Percentiles rank a stretch among this genome's conserved stretches.
These are phyloP conservation scores for Gossypium schwendimanii DNA, from an alignment of 441 rosid genomes.

Conservation along the genomic window DNA sequence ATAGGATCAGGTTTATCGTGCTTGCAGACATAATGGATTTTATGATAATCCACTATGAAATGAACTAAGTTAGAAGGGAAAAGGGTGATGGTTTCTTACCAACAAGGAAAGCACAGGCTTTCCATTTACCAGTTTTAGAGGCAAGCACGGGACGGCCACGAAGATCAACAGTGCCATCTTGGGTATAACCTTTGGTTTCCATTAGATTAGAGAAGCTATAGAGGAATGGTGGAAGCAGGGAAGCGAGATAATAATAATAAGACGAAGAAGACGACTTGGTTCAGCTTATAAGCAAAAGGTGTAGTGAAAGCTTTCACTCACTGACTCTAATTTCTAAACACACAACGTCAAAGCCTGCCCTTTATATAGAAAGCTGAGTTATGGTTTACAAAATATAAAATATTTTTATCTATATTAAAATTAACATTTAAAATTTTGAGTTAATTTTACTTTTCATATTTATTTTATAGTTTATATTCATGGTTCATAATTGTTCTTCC, in stretches of 20 bases:
- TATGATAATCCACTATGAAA: too few relatives aligned
- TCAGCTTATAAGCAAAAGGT: not conserved
- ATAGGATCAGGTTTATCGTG: not conserved
- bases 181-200: constrained; percentile 45
- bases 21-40: too few relatives aligned
- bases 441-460: too few relatives aligned
- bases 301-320: not conserved
- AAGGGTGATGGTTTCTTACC: not conserved
- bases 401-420: too few relatives aligned
- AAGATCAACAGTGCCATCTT: constrained; percentile 75
- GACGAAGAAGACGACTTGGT: not conserved
- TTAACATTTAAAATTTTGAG: too few relatives aligned
- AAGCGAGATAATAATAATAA: not conserved
- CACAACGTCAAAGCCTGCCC: not conserved
- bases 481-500: too few relatives aligned
- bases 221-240: not conserved
- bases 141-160: constrained; percentile 57
- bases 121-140: constrained; percentile 72
- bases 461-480: too few relatives aligned
- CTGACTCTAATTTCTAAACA: not conserved
- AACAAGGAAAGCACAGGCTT: constrained; percentile 59
- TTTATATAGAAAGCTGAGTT: not conserved
- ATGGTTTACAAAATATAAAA: too few relatives aligned
- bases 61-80: not conserved
- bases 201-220: not conserved